Evolutionary conservation across 2,329 filamentous ascomycete genomes (phyloP), one percentile per base, ranked within the genome.

Genomic region (Metarhizium anisopliae): DNA sequence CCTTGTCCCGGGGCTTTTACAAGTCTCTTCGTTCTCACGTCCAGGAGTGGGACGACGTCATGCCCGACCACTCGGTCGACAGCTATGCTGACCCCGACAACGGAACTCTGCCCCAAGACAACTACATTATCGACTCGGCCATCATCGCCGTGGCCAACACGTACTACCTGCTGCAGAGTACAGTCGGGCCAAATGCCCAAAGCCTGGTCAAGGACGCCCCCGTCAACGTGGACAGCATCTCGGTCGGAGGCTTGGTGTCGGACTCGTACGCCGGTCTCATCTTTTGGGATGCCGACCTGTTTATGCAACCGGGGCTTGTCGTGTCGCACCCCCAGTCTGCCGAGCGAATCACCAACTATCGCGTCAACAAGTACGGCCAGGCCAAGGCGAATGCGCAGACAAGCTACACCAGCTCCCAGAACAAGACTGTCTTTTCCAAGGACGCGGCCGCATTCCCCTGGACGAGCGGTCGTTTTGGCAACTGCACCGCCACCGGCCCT

Each of bases 381-480:
- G 84, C 85, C 5, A 70, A 78, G 54, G 69, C 47, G n/a, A 55
- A 55, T 29, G 53, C 53, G 4, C 53, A 55, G 20, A 55, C 53
- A 4, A 55, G 53, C 47, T 51, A 42, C 47, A 25, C 47, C 35
- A 40, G 53, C 36, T 55, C 53, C 14, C 36, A 51, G 20, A 55
- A 72, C 38, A 70, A 85, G 80, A 66, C 83, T 8, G 82, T 82
- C 0, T 59, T 54, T 18, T 76, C 86, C 65, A 85, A 83, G 54
- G 66, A 77, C 58, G 84, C 80, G 5, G 60, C 61, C 18, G 77
- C 83, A 1, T 89, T 80, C 62, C 78, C 85, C 1, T 89, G 85
- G 85, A 87, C 84, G 0, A 84, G 80, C 60, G 84, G 80, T 7
- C 74, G 85, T 2, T 83, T 76, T 61, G 85, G 85, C 3, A 87